Conservation (phyloP, 176 grass and related monocot species). For the Carex myosuroides region DNA sequence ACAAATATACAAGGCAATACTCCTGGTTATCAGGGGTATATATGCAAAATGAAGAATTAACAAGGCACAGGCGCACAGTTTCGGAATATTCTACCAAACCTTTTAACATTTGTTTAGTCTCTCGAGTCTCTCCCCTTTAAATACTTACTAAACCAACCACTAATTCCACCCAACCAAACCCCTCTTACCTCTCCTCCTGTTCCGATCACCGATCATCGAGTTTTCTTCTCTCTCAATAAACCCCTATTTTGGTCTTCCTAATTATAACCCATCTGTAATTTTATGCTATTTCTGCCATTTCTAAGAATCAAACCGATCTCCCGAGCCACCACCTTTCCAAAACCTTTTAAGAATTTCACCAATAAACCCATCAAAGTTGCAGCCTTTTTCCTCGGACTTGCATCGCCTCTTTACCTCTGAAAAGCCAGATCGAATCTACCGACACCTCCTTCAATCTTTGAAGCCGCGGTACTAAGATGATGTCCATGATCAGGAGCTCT, state of each 20-base stretch:
- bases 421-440: conserved; percentile 10
- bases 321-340: neutral
- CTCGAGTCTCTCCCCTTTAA: conserved; percentile 6
- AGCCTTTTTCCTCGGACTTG: neutral
- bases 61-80: neutral
- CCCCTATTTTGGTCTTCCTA: neutral
- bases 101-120: conserved; percentile 9
- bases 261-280: neutral
- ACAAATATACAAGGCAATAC: neutral
- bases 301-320: neutral
- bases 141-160: conserved; percentile 24
- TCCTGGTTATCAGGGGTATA: neutral
- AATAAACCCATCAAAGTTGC: neutral
- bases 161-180: conserved; percentile 14
- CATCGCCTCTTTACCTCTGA: no score
- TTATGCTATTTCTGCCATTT: neutral
- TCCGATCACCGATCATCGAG: conserved; percentile 1
- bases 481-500: conserved; percentile 11
- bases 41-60: neutral
- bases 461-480: neutral
- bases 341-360: neutral
- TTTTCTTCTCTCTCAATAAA: neutral
- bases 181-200: neutral
- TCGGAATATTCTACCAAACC: conserved; percentile 25
- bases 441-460: neutral